Evolutionary conservation across 1,284 basidiomycete genomes (phyloP), one percentile per base, ranked within the genome.

Genomic region (Rhizoctonia solani): DNA sequence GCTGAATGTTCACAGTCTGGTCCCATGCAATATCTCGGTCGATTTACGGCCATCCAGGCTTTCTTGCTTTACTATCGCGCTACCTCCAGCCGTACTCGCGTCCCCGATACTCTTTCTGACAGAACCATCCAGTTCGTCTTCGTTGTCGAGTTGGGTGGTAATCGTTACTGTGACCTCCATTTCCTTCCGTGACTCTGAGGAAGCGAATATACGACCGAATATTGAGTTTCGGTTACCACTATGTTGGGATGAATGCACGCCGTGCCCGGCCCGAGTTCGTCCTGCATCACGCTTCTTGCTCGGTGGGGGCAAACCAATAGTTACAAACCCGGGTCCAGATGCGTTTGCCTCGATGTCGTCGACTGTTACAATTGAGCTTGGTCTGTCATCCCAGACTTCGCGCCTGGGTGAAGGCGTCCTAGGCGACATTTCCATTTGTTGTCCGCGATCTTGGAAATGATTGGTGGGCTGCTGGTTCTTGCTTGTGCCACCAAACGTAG

Each of bases 141-240:
- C 8, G 19, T 8, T 3, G 30, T 63, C 58, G 2, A 63, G 21
- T 27, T 63, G 58, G 13, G 58, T 63, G 14, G 58, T 63, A 30
- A 63, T 63, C 16, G 58, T 63, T 16, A 63, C 47, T 32, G 58
- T 63, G 16, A 63, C 58, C 58, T 52, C 58, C 58, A 63, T 39
- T 19, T 52, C 58, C 34, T 34, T 29, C 27, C 47, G 32, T 32
- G 58, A 25, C 6, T 52, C 58, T 1, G 54, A 39, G 14, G 44
- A 8, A 11, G 32, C 47, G 47, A 63, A 63, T 2, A 63, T n/a
- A 19, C 58, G 46, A 4, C 58, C 58, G 27, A 63, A 32, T 19
- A 63, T 47, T 4, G 58, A 63, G 9, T 14, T 52, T 23, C 58
- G 58, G 25, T 21, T 25, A 30, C 29, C 50, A n/a, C 27, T 53